These are phyloP conservation scores for Aegilops tauschii DNA, from an alignment of 176 grass and related monocot species.

Conservation along the genomic window DNA sequence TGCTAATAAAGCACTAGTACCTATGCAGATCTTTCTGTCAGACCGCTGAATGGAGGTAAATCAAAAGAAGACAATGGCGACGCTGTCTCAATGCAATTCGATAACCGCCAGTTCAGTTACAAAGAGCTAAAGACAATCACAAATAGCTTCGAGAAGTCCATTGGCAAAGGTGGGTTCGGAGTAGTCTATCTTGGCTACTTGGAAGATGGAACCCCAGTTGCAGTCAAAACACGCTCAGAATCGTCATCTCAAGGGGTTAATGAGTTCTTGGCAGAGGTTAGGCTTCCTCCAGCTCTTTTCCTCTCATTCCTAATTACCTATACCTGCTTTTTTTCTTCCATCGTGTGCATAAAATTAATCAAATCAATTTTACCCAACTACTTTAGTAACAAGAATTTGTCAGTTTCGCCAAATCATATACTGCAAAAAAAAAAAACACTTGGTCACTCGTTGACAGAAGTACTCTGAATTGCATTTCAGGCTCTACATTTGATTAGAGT, in stretches of 20 bases:
- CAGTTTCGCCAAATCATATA: background rate
- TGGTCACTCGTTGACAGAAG: background rate
- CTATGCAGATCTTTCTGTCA: slow-evolving; percentile 15
- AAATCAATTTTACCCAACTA: background rate
- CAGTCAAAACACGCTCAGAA: slow-evolving; percentile 53
- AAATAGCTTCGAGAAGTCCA: slow-evolving; percentile 37
- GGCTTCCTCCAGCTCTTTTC: background rate
- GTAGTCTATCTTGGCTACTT: slow-evolving; percentile 48
- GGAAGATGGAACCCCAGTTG: slow-evolving; percentile 57
- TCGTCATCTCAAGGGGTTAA: slow-evolving; percentile 50
- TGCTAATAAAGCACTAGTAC: background rate
- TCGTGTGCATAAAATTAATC: background rate
- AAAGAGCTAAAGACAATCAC: slow-evolving; percentile 52
- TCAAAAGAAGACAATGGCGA: slow-evolving; percentile 18
- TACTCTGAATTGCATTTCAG: slow-evolving; percentile 30
- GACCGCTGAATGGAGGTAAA: slow-evolving; percentile 3
- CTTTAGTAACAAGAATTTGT: background rate
- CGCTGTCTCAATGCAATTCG: slow-evolving; percentile 28
- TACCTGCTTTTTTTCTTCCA: background rate
- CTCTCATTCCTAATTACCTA: background rate
- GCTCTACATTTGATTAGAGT: slow-evolving; percentile 42
- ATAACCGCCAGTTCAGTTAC: slow-evolving; percentile 52
- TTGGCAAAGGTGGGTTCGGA: slow-evolving; percentile 59
- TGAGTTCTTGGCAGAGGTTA: slow-evolving; percentile 63
- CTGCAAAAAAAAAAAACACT: background rate